Base-by-base conservation (phyloP, 305 asterid genomes). In the Fraxinus dipetala region DNA sequence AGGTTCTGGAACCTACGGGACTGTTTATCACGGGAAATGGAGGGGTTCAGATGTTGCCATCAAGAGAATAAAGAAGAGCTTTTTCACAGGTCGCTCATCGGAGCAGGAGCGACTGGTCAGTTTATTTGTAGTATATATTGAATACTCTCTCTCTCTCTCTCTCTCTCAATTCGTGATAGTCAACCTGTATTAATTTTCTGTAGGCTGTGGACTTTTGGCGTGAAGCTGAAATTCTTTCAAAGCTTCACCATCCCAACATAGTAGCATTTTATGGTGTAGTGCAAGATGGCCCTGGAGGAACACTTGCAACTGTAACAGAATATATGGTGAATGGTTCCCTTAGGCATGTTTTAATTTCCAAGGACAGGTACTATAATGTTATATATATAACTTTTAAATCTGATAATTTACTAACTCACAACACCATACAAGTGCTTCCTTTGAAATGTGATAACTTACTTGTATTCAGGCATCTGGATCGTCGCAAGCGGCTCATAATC, bases 11-110 rank as follows among this genome's bases (percentile, higher is more conserved):
- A 92, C 99, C 73, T 95, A 91, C 81, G 99, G 99, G 72, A 95
- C 98, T 79, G 99, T 95, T 54, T 95, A 92, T 86, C 98, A 95
- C 81, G 98, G 98, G 84, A 95, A 93, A 89, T 95, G 98, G 98
- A 92, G 98, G 82, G 98, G 98, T 80, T 89, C 96, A 70, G 98
- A 95, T 89, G 98, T 95, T 79, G 98, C 98, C 83, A 95, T 95
- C 81, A 94, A 93, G 90, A 88, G 98, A 88, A 90, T 93, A 79
- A 94, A 94, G 88, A 93, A 94, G 90, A 91, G 95, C 84, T 94
- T 97, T 86, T 94, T 94, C 88, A 83, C 89, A 24, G 96, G 98
- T 84, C 95, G 96, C 54, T 90, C 97, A 77, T 94, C 98, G 11
- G 98, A 93, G 89, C 96, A 91, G 88, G 96, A 91, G 90, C 90